Evolutionary conservation across 257 asterid genomes (phyloP).

Genomic region (Euphrasia confusa): DNA sequence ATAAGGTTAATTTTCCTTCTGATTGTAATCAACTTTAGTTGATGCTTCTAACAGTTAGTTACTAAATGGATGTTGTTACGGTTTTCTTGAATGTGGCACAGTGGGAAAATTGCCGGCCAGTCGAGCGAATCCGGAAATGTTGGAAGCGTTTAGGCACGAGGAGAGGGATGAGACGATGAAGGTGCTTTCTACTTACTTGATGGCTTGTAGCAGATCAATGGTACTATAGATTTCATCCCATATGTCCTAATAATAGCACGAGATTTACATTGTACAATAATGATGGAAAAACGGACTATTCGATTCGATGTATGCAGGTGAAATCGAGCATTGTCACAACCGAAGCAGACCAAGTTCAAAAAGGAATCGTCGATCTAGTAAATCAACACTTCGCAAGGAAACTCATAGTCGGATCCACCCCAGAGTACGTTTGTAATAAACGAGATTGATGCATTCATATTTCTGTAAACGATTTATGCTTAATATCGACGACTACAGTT

Average conservation of each 20-base stretch:
- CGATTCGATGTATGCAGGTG: slow-evolving; percentile 40
- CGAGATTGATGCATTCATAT: no score
- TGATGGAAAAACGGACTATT: neutral
- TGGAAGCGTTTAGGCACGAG: slow-evolving; percentile 52
- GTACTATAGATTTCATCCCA: slow-evolving; percentile 27
- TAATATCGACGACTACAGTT: slow-evolving; percentile 37
- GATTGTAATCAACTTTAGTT: no score
- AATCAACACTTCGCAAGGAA: slow-evolving; percentile 41
- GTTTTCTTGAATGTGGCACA: slow-evolving; percentile 34
- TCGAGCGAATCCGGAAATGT: slow-evolving; percentile 59
- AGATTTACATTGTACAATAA: no score
- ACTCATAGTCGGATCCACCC: slow-evolving; percentile 73
- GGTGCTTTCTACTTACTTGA: slow-evolving; percentile 44
- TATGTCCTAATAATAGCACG: no score
- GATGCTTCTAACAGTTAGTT: neutral
- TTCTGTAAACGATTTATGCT: neutral
- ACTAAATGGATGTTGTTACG: slow-evolving; percentile 9
- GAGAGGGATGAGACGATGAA: slow-evolving; percentile 53
- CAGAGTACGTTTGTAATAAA: slow-evolving; percentile 41
- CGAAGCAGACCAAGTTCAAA: slow-evolving; percentile 60
- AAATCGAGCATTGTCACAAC: slow-evolving; percentile 47
- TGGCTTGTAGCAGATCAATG: slow-evolving; percentile 52
- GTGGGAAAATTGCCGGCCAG: slow-evolving; percentile 84
- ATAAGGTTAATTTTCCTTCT: no score
- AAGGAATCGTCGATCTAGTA: slow-evolving; percentile 60